Conservation (phyloP, 768 basidiomycete genomes). For the Leccinum arenicola region DNA sequence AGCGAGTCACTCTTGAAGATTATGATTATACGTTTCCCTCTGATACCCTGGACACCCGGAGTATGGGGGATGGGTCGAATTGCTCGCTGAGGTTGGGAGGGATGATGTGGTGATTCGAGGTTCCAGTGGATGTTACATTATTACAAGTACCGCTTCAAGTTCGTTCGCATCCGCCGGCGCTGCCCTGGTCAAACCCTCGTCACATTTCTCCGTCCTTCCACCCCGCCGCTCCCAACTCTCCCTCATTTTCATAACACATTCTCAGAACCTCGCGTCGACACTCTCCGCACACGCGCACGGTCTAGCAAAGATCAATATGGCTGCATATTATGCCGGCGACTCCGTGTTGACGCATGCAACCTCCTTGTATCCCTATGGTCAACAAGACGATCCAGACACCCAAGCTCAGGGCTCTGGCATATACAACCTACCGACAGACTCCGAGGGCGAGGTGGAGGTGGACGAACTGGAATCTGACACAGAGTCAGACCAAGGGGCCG, state of each 20-base stretch:
- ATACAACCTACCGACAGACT: constrained; percentile 34
- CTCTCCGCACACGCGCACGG: constrained; percentile 1
- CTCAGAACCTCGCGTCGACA: constrained; percentile 7
- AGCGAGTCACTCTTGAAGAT: too few species aligned
- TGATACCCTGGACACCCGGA: neutral
- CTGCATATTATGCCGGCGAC: constrained; percentile 30
- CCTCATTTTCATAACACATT: constrained; percentile 1
- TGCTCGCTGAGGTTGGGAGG: neutral
- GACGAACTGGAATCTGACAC: constrained; percentile 35
- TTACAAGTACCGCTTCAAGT: constrained; percentile 6
- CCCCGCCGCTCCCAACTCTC: neutral
- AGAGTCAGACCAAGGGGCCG: constrained; percentile 27
- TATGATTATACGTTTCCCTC: neutral
- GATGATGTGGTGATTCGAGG: constrained; percentile 7
- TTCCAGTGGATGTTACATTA: constrained; percentile 17
- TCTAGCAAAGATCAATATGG: constrained; percentile 23
- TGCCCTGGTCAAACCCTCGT: constrained; percentile 20
- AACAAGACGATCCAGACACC: constrained; percentile 24
- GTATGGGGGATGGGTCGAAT: neutral
- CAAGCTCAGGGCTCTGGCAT: constrained; percentile 25
- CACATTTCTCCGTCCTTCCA: constrained; percentile 10
- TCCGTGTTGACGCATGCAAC: constrained; percentile 31
- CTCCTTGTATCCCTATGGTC: constrained; percentile 31
- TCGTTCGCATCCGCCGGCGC: constrained; percentile 28
- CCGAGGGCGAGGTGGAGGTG: constrained; percentile 32